These are phyloP conservation scores for Parsonsia alboflavescens DNA, from an alignment of 257 asterid genomes.

Conservation along the genomic window DNA sequence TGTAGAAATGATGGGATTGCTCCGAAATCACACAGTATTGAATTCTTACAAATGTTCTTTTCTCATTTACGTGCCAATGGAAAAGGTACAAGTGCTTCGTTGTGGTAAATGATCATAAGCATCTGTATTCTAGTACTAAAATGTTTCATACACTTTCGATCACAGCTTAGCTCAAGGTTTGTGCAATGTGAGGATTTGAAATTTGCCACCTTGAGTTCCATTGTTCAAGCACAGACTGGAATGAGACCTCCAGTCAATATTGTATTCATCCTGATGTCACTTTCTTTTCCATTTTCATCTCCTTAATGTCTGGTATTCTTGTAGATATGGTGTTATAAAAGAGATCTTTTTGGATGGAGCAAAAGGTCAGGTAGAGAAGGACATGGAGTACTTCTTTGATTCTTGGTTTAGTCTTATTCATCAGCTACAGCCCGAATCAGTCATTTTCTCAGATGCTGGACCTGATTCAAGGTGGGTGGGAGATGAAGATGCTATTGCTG, in stretches of 20 bases:
- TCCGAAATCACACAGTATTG: background rate
- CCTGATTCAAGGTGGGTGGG: conserved; percentile 97
- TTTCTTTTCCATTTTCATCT: background rate
- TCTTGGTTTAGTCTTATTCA: conserved; percentile 81
- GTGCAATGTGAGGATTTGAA: background rate
- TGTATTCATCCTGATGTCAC: background rate
- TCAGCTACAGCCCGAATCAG: conserved; percentile 77
- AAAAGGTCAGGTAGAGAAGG: conserved; percentile 83
- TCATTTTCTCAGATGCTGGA: conserved; percentile 86
- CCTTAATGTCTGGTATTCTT: background rate
- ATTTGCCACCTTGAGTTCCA: background rate
- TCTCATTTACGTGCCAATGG: background rate
- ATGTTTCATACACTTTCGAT: background rate
- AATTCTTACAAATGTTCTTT: background rate
- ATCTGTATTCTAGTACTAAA: background rate
- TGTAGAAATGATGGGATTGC: background rate
- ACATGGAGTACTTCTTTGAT: conserved; percentile 87
- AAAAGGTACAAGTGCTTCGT: background rate
- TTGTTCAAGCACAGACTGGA: background rate
- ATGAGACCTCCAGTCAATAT: background rate
- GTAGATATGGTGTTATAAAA: conserved; percentile 71
- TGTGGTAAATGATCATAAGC: background rate
- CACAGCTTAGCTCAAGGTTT: background rate
- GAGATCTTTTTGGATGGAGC: conserved; percentile 90
- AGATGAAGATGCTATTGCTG: conserved; percentile 72